Conservation (phyloP, 2,329 filamentous ascomycete genomes). For the Dichotomopilus funicola region DNA sequence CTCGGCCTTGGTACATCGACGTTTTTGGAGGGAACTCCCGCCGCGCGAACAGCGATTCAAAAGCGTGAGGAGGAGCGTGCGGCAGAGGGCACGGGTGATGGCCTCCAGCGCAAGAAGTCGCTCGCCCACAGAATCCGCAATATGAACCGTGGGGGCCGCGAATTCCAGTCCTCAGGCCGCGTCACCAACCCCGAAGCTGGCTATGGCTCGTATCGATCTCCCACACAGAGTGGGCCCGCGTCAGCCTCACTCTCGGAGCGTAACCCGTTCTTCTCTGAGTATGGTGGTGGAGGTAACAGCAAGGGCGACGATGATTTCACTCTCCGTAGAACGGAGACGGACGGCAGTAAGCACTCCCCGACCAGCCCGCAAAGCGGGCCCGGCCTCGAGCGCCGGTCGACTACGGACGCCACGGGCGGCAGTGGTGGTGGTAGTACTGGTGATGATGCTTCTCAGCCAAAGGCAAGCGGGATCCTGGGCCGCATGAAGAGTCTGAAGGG, state of each 20-base stretch:
- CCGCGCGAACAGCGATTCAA: conserved; percentile 71
- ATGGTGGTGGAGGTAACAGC: too few species aligned
- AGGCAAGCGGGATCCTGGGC: conserved; percentile 56
- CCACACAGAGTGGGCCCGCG: conserved; percentile 28
- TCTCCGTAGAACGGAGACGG: conserved; percentile 36
- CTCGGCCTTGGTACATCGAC: conserved; percentile 88
- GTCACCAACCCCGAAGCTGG: conserved; percentile 49
- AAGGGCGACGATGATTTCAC: conserved; percentile 48
- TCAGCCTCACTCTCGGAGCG: conserved; percentile 39
- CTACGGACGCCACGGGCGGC: conserved; percentile 45
- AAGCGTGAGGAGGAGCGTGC: conserved; percentile 64
- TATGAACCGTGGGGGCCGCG: conserved; percentile 65
- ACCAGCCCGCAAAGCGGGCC: conserved; percentile 52
- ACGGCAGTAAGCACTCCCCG: conserved; percentile 37
- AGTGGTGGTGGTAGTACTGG: conserved; percentile 12
- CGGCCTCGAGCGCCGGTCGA: conserved; percentile 57
- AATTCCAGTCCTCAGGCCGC: conserved; percentile 53
- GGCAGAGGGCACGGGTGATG: conserved; percentile 47
- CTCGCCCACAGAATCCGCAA: conserved; percentile 85
- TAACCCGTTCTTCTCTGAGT: conserved; percentile 84
- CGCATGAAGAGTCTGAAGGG: conserved; percentile 80
- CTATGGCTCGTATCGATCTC: conserved; percentile 37
- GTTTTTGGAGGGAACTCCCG: conserved; percentile 89
- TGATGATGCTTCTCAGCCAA: conserved; percentile 28
- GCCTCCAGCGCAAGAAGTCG: conserved; percentile 85